These are phyloP conservation scores for Xylaria sp. DNA, from an alignment of 2,329 filamentous ascomycete genomes.

Conservation along the genomic window DNA sequence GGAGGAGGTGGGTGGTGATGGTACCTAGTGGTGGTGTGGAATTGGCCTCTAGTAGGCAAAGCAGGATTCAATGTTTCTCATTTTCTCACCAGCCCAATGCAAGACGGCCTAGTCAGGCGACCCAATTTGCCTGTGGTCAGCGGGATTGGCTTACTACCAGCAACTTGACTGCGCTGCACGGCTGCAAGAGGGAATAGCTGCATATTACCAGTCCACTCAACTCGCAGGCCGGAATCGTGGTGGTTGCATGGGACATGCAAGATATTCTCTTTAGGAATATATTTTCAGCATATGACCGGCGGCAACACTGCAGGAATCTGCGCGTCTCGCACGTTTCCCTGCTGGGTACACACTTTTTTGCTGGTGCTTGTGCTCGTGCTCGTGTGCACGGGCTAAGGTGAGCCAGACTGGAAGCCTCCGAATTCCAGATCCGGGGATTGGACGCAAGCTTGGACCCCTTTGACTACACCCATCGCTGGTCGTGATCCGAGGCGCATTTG, in stretches of 20 bases:
- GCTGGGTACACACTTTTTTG: conserved; percentile 14
- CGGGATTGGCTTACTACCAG: conserved; percentile 37
- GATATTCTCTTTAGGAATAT: conserved; percentile 32
- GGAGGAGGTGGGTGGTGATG: background rate
- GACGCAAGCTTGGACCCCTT: conserved; percentile 20
- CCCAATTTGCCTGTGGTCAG: conserved; percentile 37
- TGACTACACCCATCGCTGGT: conserved; percentile 23
- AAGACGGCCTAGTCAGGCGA: conserved; percentile 37
- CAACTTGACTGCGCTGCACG: conserved; percentile 33
- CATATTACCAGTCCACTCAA: conserved; percentile 38
- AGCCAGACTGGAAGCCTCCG: conserved; percentile 29
- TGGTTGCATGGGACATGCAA: conserved; percentile 39
- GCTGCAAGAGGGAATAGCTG: conserved; percentile 37
- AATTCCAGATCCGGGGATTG: conserved; percentile 25
- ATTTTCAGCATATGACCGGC: conserved; percentile 37
- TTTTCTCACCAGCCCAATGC: conserved; percentile 28
- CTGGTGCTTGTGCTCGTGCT: conserved; percentile 21
- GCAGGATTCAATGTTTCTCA: conserved; percentile 30
- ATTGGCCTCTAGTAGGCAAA: conserved; percentile 21
- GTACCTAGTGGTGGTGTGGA: conserved; percentile 28
- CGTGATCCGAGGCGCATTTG: conserved; percentile 18
- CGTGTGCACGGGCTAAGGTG: conserved; percentile 28
- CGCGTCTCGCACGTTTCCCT: conserved; percentile 27
- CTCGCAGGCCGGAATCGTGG: conserved; percentile 31
- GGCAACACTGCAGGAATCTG: conserved; percentile 25